A percentile compares a stretch with the other conserved stretches of the same genome.
These are phyloP conservation scores for Penstemon barbatus DNA, from an alignment of 257 asterid species.

Conservation along the genomic window DNA sequence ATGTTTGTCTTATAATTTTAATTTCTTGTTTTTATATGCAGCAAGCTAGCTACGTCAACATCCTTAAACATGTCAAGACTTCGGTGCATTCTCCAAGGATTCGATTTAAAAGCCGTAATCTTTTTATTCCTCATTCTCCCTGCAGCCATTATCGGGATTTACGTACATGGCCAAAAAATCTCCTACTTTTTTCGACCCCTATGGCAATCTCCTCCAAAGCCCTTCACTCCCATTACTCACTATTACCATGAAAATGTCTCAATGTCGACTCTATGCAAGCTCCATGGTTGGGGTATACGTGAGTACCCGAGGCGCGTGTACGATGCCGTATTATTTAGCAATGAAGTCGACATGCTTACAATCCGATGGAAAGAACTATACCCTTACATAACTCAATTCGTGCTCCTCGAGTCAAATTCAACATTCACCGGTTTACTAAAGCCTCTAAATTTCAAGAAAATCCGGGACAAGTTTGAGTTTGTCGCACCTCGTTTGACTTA, in stretches of 20 bases:
- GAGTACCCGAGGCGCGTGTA: slow-evolving; percentile 69
- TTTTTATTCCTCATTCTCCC: slow-evolving; percentile 47
- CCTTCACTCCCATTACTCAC: slow-evolving; percentile 51
- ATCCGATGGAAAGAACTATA: slow-evolving; percentile 67
- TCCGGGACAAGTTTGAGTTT: slow-evolving; percentile 49
- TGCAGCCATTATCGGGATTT: slow-evolving; percentile 36
- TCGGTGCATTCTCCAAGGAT: slow-evolving; percentile 44
- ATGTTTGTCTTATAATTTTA: too few species aligned
- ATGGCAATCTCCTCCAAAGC: slow-evolving; percentile 79
- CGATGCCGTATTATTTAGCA: slow-evolving; percentile 70
- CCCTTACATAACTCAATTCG: slow-evolving; percentile 61
- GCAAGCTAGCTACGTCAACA: slow-evolving; percentile 31
- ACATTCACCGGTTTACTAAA: slow-evolving; percentile 66
- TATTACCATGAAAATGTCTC: slow-evolving; percentile 61
- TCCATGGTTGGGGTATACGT: slow-evolving; percentile 69
- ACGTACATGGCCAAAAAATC: slow-evolving; percentile 66
- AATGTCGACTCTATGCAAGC: slow-evolving; percentile 62
- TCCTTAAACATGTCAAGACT: slow-evolving; percentile 41
- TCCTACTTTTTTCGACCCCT: slow-evolving; percentile 64
- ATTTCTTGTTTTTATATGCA: slow-evolving; percentile 24
- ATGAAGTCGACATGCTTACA: slow-evolving; percentile 67
- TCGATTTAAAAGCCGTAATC: slow-evolving; percentile 47
- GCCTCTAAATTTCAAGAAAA: slow-evolving; percentile 47
- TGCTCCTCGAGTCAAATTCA: slow-evolving; percentile 67
- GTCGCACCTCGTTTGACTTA: slow-evolving; percentile 59